phyloP scores from a whole-genome alignment of 305 asterid genomes.

The Fraxinus floribunda region DNA sequence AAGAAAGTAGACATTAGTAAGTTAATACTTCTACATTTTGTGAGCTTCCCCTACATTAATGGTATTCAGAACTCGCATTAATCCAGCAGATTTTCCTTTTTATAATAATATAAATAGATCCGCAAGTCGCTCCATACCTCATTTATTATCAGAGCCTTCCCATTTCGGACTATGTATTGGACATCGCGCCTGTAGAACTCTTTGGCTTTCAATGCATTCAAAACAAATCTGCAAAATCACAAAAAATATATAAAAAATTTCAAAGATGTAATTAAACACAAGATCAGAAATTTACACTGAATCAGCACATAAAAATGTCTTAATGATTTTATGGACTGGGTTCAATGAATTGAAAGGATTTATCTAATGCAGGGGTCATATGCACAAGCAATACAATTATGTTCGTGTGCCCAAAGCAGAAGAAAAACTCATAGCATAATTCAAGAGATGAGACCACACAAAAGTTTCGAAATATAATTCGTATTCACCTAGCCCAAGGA shows the following conservation, averaged over 20 bases:
- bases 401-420: neutral
- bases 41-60: neutral
- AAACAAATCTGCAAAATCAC: constrained; percentile 64
- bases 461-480: constrained; percentile 19
- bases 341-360: constrained; percentile 19
- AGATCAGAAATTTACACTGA: constrained; percentile 14
- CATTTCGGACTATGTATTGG: constrained; percentile 87
- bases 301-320: constrained; percentile 13
- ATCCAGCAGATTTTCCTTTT: neutral
- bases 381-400: constrained; percentile 15
- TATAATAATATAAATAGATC: neutral
- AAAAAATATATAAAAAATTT: constrained; percentile 22
- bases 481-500: constrained; percentile 95
- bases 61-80: neutral
- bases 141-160: constrained; percentile 87
- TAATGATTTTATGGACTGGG: neutral
- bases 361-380: neutral
- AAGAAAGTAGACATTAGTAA: neutral
- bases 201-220: constrained; percentile 92
- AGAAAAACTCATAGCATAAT: neutral
- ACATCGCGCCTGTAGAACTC: constrained; percentile 93
- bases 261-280: neutral
- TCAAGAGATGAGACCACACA: neutral
- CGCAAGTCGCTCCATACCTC: constrained; percentile 53
- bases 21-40: neutral